Conservation (phyloP, 495 filamentous ascomycete genomes). For the Peziza echinospora region DNA sequence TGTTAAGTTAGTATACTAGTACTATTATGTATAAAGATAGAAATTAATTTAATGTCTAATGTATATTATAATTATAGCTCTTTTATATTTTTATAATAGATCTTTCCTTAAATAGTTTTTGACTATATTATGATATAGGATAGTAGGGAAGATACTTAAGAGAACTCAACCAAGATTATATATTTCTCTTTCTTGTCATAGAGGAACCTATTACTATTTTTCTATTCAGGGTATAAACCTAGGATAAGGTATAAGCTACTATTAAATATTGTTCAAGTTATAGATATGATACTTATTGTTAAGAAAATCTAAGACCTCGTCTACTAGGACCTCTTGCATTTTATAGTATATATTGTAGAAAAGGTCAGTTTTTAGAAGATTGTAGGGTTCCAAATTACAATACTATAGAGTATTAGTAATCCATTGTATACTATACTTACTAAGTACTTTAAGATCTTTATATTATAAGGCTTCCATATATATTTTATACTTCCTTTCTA, state of each 20-base stretch:
- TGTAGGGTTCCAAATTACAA: not conserved
- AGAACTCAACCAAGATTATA: not conserved
- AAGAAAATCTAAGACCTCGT: conserved; percentile 1
- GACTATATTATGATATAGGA: not conserved
- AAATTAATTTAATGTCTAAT: not conserved
- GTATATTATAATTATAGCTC: not conserved
- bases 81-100: not conserved
- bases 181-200: conserved; percentile 5
- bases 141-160: not conserved
- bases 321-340: conserved; percentile 4
- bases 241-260: not conserved
- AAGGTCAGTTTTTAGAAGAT: not conserved
- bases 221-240: not conserved
- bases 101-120: not conserved
- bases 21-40: too few relatives aligned
- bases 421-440: not conserved
- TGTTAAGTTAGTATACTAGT: too few relatives aligned
- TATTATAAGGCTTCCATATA: too few relatives aligned
- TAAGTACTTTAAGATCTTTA: too few relatives aligned
- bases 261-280: not conserved
- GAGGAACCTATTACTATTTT: not conserved
- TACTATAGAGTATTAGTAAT: not conserved
- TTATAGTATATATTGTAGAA: conserved; percentile 1
- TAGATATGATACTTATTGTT: not conserved
- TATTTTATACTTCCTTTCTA: too few relatives aligned